Conservation (phyloP, 805 yeast species). For the Ogataea haglerorum region DNA sequence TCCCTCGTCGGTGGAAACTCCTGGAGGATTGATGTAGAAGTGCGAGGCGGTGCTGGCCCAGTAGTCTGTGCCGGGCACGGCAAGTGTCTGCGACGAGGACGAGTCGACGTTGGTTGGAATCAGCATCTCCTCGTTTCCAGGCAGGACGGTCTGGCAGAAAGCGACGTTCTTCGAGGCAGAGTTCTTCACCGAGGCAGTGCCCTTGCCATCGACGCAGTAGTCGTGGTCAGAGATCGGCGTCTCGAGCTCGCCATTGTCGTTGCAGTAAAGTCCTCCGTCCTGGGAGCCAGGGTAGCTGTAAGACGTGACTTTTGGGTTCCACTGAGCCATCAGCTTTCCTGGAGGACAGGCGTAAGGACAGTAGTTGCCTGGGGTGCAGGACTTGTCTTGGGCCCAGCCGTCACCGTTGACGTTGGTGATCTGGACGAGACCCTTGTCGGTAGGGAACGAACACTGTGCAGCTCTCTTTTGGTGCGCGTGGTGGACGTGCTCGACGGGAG, state of each 20-base stretch:
- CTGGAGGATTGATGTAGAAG: constrained; percentile 81
- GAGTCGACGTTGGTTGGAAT: constrained; percentile 73
- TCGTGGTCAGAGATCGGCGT: constrained; percentile 54
- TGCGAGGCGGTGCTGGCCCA: constrained; percentile 88
- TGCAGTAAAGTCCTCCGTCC: constrained; percentile 81
- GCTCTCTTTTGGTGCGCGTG: constrained; percentile 28
- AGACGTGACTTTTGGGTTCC: constrained; percentile 75
- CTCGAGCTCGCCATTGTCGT: constrained; percentile 61
- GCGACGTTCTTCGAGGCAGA: constrained; percentile 60
- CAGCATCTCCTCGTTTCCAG: constrained; percentile 93
- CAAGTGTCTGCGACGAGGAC: constrained; percentile 50
- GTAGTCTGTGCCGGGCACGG: constrained; percentile 83
- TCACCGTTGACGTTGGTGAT: constrained; percentile 60
- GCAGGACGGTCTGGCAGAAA: constrained; percentile 88
- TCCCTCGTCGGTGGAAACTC: constrained; percentile 69
- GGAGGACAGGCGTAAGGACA: constrained; percentile 93
- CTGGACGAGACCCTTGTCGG: constrained; percentile 61
- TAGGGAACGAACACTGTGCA: constrained; percentile 65
- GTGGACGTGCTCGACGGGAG: constrained; percentile 22
- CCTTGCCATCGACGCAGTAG: constrained; percentile 76
- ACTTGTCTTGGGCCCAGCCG: constrained; percentile 86
- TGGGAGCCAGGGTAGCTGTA: constrained; percentile 76
- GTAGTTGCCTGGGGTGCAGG: constrained; percentile 71
- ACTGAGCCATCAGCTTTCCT: constrained; percentile 82
- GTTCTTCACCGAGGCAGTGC: constrained; percentile 60